A percentile compares a stretch with the other conserved stretches of the same genome.
Conservation (phyloP, 352 stramenopile genomes). For the Pythium biforme region DNA sequence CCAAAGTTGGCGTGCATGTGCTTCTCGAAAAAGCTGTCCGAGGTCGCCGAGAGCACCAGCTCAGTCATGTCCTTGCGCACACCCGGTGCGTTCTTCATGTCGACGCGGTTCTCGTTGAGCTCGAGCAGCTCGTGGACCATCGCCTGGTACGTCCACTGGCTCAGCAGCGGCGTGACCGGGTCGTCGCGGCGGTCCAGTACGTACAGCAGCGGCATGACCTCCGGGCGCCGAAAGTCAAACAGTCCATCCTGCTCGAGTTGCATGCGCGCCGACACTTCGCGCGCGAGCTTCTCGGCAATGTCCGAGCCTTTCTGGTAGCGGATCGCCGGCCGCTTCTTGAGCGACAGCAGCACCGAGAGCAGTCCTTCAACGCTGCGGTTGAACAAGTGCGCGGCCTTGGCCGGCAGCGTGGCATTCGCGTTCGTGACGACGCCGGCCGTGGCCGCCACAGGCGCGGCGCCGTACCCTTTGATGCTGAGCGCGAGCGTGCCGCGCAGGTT, state of each 20-base stretch:
- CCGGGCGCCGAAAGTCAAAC: constrained; percentile 95
- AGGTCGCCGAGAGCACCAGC: constrained; percentile 94
- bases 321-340: constrained; percentile 96
- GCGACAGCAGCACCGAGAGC: constrained; percentile 91
- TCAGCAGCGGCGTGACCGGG: constrained; percentile 97
- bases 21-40: constrained; percentile 96
- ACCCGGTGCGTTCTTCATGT: constrained; percentile 92
- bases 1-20: constrained; percentile 99
- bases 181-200: constrained; percentile 98
- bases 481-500: constrained; percentile 81
- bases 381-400: constrained; percentile 73
- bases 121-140: constrained; percentile 99
- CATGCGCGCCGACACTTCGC: constrained; percentile 94
- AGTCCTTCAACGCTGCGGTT: constrained; percentile 93
- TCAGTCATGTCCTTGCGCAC: constrained; percentile 97
- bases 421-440: constrained; percentile 52
- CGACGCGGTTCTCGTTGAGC: constrained; percentile 97
- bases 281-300: constrained; percentile 92
- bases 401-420: constrained; percentile 25
- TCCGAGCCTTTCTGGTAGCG: constrained; percentile 94
- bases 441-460: constrained; percentile 28
- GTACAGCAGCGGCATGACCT: constrained; percentile 84
- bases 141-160: constrained; percentile 97
- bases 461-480: constrained; percentile 45
- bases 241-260: constrained; percentile 93